Conservation (phyloP, 495 filamentous ascomycete genomes). For the Aspergillus biplanus region DNA sequence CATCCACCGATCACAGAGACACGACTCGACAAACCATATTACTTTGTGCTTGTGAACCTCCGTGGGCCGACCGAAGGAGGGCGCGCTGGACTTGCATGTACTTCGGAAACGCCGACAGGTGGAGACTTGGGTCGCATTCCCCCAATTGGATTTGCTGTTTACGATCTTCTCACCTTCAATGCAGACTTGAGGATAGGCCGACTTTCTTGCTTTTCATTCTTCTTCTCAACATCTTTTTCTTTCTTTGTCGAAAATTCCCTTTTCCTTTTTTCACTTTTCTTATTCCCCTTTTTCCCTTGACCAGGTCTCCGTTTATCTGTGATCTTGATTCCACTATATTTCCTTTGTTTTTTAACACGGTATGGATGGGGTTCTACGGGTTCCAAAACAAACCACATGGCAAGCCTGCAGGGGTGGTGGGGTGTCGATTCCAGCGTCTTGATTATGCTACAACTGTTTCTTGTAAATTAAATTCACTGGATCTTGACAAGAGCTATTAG, state of each 20-base stretch:
- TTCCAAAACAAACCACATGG: conserved; percentile 26
- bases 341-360: conserved; percentile 33
- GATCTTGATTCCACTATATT: conserved; percentile 31
- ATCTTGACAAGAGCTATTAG: conserved; percentile 20
- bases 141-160: conserved; percentile 19
- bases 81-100: conserved; percentile 51
- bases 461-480: conserved; percentile 30
- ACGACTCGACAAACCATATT: conserved; percentile 18
- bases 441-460: conserved; percentile 16
- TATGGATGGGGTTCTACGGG: conserved; percentile 22
- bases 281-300: conserved; percentile 11
- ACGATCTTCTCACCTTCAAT: conserved; percentile 18
- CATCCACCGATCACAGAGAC: conserved; percentile 15
- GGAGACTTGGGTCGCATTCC: conserved; percentile 20
- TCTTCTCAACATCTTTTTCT: conserved; percentile 35
- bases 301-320: conserved; percentile 1
- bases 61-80: conserved; percentile 32
- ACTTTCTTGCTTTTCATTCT: conserved; percentile 22
- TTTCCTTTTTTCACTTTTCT: conserved; percentile 30
- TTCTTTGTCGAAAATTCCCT: conserved; percentile 22
- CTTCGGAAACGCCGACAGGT: conserved; percentile 27
- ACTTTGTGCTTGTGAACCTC: conserved; percentile 26
- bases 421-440: conserved; percentile 21
- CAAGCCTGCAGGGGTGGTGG: conserved; percentile 17
- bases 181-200: conserved; percentile 27